Evolutionary conservation across 352 stramenopile species (phyloP).

Genomic region (Phytophthora tubulina): DNA sequence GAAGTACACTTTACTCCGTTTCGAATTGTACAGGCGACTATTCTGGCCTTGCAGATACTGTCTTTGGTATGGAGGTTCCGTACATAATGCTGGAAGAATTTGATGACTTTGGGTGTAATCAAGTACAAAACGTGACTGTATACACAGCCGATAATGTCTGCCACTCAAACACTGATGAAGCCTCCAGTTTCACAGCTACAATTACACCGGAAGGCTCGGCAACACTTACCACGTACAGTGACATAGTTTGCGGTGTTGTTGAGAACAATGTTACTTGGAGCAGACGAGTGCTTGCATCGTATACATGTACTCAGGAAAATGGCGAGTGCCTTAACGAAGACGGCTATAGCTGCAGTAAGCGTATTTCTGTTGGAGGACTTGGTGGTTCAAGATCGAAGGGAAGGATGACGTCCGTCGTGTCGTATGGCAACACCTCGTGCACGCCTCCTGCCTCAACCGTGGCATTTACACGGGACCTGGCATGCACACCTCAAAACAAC

Average conservation of each 20-base stretch:
- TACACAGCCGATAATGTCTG: conserved; percentile 12
- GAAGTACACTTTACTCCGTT: conserved; percentile 4
- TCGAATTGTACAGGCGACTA: conserved; percentile 8
- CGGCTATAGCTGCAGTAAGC: conserved; percentile 3
- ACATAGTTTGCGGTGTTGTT: background rate
- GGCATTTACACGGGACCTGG: background rate
- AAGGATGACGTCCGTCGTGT: conserved; percentile 1
- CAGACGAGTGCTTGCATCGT: conserved; percentile 2
- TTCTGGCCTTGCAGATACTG: background rate
- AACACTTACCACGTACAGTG: conserved; percentile 19
- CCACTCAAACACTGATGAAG: conserved; percentile 12
- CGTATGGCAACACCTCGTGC: conserved; percentile 2
- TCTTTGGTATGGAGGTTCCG: conserved; percentile 1
- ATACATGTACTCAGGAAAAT: background rate
- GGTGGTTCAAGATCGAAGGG: conserved; percentile 6
- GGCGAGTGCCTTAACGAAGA: conserved; percentile 3
- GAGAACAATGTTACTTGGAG: background rate
- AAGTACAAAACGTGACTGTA: conserved; percentile 1
- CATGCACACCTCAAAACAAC: background rate
- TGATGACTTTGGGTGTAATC: conserved; percentile 2
- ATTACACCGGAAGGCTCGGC: conserved; percentile 1
- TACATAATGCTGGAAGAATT: conserved; percentile 22
- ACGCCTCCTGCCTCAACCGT: background rate
- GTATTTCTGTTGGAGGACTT: conserved; percentile 13
- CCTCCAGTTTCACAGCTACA: conserved; percentile 18